A percentile compares a stretch with the other conserved stretches of the same genome.
Conservation (phyloP, 2,329 filamentous ascomycete species). For the Curvularia lunata region DNA sequence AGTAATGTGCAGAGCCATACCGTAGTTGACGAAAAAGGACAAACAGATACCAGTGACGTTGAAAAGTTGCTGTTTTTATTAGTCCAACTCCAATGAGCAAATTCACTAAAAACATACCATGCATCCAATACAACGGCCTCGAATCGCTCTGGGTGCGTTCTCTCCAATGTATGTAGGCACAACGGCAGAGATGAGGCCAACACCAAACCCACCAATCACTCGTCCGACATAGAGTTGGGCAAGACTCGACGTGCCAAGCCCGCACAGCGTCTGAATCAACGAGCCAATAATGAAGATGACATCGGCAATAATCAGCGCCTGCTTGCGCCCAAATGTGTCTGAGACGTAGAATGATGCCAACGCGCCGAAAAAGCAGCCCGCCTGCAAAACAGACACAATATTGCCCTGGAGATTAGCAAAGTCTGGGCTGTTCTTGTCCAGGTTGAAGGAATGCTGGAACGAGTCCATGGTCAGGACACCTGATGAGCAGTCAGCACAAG, state of each 20-base stretch:
- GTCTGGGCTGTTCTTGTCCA: conserved; percentile 39
- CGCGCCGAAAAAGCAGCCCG: conserved; percentile 55
- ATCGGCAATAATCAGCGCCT: conserved; percentile 52
- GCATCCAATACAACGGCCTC: conserved; percentile 49
- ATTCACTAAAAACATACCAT: conserved; percentile 22
- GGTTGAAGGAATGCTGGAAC: conserved; percentile 52
- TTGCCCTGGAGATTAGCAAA: conserved; percentile 53
- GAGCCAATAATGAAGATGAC: conserved; percentile 53
- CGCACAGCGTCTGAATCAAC: conserved; percentile 51
- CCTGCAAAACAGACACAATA: conserved; percentile 54
- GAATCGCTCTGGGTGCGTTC: conserved; percentile 53
- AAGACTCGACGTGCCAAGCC: conserved; percentile 42
- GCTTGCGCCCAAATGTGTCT: conserved; percentile 52
- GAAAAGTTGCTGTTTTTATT: conserved; percentile 41
- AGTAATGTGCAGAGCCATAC: conserved; percentile 55
- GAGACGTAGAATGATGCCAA: conserved; percentile 52
- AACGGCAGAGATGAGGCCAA: conserved; percentile 52
- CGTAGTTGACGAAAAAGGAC: conserved; percentile 62
- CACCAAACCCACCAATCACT: conserved; percentile 54
- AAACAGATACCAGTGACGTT: conserved; percentile 57
- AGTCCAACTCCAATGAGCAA: not conserved
- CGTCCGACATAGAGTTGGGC: conserved; percentile 52
- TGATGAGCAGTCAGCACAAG: not conserved
- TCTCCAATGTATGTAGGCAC: conserved; percentile 56
- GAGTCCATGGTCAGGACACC: conserved; percentile 53